Evolutionary conservation across 2,329 filamentous ascomycete genomes (phyloP).

Genomic region (Ophiocordyceps sinensis): DNA sequence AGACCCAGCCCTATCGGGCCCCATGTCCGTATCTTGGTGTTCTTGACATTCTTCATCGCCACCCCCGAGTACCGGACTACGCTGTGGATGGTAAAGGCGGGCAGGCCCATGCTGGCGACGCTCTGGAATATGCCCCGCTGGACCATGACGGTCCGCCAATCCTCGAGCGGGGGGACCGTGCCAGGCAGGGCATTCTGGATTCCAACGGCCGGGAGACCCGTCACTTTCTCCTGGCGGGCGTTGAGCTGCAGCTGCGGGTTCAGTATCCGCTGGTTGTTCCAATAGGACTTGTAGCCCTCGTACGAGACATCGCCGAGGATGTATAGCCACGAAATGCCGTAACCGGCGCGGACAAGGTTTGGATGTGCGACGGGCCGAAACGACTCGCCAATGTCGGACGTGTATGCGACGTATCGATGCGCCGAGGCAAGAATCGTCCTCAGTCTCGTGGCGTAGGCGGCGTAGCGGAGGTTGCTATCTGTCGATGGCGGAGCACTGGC

Average conservation of each 20-base stretch:
- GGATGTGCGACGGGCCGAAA: conserved; percentile 90
- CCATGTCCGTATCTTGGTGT: conserved; percentile 63
- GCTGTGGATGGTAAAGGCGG: conserved; percentile 85
- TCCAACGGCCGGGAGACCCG: conserved; percentile 25
- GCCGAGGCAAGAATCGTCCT: conserved; percentile 80
- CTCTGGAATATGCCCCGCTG: conserved; percentile 85
- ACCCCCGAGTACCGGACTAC: conserved; percentile 79
- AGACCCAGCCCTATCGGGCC: conserved; percentile 77
- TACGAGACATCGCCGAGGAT: conserved; percentile 79
- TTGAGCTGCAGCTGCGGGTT: conserved; percentile 50
- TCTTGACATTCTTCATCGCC: conserved; percentile 75
- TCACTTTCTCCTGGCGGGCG: conserved; percentile 30
- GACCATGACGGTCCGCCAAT: conserved; percentile 81
- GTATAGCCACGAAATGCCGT: conserved; percentile 87
- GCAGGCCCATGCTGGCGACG: conserved; percentile 83
- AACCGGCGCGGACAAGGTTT: conserved; percentile 64
- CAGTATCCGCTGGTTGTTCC: conserved; percentile 64
- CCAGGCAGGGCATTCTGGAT: conserved; percentile 20
- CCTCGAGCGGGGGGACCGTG: conserved; percentile 58
- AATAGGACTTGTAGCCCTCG: conserved; percentile 91
- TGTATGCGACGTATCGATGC: conserved; percentile 94
- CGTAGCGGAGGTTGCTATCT: conserved; percentile 76
- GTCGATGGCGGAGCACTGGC: conserved; percentile 52
- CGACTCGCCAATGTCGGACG: conserved; percentile 88
- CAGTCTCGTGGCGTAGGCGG: conserved; percentile 75